Evolutionary conservation across 2,329 filamentous ascomycete species (phyloP), one percentile per base, ranked within the genome.

Genomic region (Calcarisporium arbuscula): DNA sequence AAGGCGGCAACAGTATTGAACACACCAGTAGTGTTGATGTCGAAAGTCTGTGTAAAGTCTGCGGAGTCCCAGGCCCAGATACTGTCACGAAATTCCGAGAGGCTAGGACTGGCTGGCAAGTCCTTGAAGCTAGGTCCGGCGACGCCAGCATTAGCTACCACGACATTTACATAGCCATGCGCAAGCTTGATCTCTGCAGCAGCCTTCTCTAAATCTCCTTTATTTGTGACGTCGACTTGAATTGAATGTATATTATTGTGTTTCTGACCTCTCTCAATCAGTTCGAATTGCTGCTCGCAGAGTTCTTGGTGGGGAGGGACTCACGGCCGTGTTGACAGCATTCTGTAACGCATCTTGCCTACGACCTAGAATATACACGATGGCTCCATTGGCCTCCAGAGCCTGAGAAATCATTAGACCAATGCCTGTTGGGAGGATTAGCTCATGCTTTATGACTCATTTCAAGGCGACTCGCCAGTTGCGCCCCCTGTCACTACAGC

Each of bases 141-240:
- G n/a, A 85, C 72, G 6, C 82, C 82, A 2, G 80, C 78, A 46
- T 74, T 77, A 55, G 70, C 72, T 51, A 80, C 62, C 8, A 84
- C 61, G 26, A 85, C 69, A 45, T 82, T 74, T 50, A 85, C 69
- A 50, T 74, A 68, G 30, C 74, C 72, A 36, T 78, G 68, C 18
- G 75, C 72, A 15, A 58, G 54, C 4, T 66, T 58, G 35, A 86
- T 58, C 23, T 54, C 66, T 40, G 62, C 57, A 30, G 82, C 80
- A 44, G 82, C 80, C 10, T 70, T 50, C 20, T 78, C 74, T 2
- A 73, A 58, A 67, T 73, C 46, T 45, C 58, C 48, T 65, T 72
- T 54, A 37, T 53, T 58, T 1, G 56, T 59, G 12, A 67, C 60
- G 25, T 61, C 56, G 8, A n/a, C n/a, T n/a, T n/a, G n/a, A n/a